Conservation (phyloP, 2,329 filamentous ascomycete species). For the Parastagonospora avenae region DNA sequence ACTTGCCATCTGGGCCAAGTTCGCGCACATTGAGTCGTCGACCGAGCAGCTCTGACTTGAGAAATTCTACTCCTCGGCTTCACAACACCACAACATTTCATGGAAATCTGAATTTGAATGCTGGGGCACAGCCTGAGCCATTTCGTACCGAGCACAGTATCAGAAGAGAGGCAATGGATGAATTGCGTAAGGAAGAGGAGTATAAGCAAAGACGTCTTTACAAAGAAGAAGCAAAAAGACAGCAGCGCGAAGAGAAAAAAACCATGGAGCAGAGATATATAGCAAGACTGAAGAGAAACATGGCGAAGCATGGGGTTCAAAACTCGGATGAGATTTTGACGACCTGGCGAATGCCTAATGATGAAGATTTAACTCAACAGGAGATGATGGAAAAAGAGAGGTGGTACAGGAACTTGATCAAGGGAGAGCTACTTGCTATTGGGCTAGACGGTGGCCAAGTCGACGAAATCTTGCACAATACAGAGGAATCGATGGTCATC, state of each 20-base stretch:
- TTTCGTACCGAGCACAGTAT: background rate
- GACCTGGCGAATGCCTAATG: background rate
- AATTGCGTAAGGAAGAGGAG: background rate
- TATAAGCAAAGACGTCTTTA: background rate
- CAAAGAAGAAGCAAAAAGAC: background rate
- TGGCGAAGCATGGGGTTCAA: background rate
- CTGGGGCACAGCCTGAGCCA: background rate
- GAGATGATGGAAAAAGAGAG: slow-evolving; percentile 1
- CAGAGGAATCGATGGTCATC: background rate
- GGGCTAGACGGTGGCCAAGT: background rate
- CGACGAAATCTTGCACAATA: background rate
- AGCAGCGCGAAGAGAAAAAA: background rate
- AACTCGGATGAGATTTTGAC: background rate
- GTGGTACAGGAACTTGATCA: background rate
- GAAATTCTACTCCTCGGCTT: background rate
- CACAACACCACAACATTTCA: background rate
- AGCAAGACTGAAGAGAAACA: background rate
- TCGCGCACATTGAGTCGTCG: background rate
- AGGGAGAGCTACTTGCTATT: background rate
- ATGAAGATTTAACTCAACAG: background rate
- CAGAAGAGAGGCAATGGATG: background rate
- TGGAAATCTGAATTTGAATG: background rate
- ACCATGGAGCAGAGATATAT: background rate
- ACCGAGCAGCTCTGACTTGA: background rate
- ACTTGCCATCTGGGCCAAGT: background rate